phyloP scores from a whole-genome alignment of 768 basidiomycete species.

The Lentinula sp. region DNA sequence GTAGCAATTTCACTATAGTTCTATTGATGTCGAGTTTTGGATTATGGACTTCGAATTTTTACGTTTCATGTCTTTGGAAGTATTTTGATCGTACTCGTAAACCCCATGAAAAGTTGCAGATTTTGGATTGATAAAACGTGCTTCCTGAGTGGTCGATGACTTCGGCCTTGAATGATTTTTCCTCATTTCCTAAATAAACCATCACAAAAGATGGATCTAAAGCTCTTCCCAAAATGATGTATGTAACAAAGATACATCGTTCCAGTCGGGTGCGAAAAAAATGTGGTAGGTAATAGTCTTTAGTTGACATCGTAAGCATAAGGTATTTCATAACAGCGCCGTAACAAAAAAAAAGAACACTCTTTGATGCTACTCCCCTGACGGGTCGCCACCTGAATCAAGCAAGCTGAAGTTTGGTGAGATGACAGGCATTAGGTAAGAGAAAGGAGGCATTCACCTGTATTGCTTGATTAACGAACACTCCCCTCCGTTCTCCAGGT shows the following conservation, averaged over 20 bases:
- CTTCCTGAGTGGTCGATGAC: too few relatives aligned
- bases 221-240: background rate
- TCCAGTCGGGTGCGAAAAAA: background rate
- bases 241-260: too few relatives aligned
- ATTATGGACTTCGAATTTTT: too few relatives aligned
- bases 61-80: too few relatives aligned
- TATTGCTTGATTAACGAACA: constrained; percentile 95
- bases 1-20: too few relatives aligned
- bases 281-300: background rate
- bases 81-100: too few relatives aligned
- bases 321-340: background rate
- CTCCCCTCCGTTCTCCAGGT: constrained; percentile 93
- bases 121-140: too few relatives aligned
- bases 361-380: background rate
- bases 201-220: background rate
- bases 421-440: background rate
- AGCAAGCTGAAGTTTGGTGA: background rate
- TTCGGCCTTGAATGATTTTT: too few relatives aligned
- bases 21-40: too few relatives aligned
- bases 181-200: too few relatives aligned
- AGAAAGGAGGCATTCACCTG: constrained; percentile 34
- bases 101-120: too few relatives aligned
- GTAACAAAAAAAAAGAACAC: background rate
- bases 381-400: background rate
- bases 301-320: background rate